Conservation (phyloP, 2,329 filamentous ascomycete species). For the Tolypocladium tundrense region DNA sequence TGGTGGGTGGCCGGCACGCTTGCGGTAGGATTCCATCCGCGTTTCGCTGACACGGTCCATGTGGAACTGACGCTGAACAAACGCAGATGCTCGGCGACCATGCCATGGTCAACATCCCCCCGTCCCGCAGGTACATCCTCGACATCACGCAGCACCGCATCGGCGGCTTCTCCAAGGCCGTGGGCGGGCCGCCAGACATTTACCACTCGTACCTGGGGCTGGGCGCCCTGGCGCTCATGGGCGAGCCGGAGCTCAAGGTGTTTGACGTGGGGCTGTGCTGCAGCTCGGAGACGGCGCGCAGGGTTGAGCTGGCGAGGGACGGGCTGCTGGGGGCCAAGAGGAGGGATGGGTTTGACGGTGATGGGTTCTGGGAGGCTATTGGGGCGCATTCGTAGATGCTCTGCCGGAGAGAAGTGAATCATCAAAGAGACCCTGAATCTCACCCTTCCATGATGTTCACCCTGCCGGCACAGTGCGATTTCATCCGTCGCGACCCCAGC, state of each 20-base stretch:
- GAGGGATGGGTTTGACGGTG: constrained; percentile 8
- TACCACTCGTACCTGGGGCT: constrained; percentile 87
- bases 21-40: constrained; percentile 27
- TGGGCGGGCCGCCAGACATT: constrained; percentile 61
- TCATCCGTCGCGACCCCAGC: not conserved
- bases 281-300: constrained; percentile 46
- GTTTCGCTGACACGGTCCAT: constrained; percentile 1
- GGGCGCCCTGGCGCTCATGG: constrained; percentile 64
- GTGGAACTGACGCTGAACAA: not conserved
- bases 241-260: constrained; percentile 56
- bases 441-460: too few species aligned
- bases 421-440: not conserved
- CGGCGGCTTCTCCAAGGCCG: constrained; percentile 69
- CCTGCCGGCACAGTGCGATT: not conserved
- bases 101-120: constrained; percentile 44
- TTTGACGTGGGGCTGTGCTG: constrained; percentile 72
- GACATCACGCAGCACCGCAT: constrained; percentile 80
- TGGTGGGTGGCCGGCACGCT: constrained; percentile 78
- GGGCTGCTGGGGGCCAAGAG: constrained; percentile 17
- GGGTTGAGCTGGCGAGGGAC: constrained; percentile 36
- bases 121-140: constrained; percentile 69
- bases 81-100: constrained; percentile 45
- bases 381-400: not conserved
- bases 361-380: constrained; percentile 15
- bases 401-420: not conserved